These are phyloP conservation scores for Castanospermum australe DNA, from an alignment of 306 rosid species.

Conservation along the genomic window DNA sequence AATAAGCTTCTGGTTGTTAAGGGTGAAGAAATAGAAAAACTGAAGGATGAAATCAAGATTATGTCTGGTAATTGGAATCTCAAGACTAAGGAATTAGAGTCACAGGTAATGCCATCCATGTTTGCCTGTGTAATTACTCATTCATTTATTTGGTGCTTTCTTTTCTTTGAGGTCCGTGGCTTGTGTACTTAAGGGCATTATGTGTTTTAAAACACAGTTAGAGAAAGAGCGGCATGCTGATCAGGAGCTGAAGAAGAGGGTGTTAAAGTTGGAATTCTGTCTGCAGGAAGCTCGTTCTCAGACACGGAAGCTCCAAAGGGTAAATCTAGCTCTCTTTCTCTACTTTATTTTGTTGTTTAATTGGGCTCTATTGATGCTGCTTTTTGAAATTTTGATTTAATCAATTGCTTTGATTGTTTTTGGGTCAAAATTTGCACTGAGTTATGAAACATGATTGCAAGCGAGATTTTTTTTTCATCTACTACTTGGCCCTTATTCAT, in stretches of 20 bases:
- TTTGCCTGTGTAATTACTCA: neutral
- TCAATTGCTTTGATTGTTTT: slow-evolving; percentile 10
- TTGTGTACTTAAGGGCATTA: slow-evolving; percentile 18
- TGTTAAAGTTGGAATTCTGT: slow-evolving; percentile 89
- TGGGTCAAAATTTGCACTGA: neutral
- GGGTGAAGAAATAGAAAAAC: slow-evolving; percentile 72
- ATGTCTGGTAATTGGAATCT: slow-evolving; percentile 89
- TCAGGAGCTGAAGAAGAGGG: slow-evolving; percentile 93
- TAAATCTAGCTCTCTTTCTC: slow-evolving; percentile 28
- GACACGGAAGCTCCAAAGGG: slow-evolving; percentile 95
- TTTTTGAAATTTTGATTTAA: slow-evolving; percentile 3
- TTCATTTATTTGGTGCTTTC: neutral
- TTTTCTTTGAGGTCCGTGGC: neutral
- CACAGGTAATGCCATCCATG: slow-evolving; percentile 63
- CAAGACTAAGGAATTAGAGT: slow-evolving; percentile 90
- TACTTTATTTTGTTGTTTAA: neutral
- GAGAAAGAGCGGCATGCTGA: slow-evolving; percentile 93
- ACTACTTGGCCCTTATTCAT: neutral
- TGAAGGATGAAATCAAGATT: slow-evolving; percentile 79
- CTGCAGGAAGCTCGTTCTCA: slow-evolving; percentile 93
- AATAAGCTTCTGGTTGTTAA: slow-evolving; percentile 64
- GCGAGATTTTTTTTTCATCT: neutral
- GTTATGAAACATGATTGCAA: neutral
- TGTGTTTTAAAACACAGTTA: slow-evolving; percentile 53
- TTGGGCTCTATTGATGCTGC: too few relatives aligned